Evolutionary conservation across 371 early-diverging fungal species (phyloP).

Genomic region (Mucor lusitanicus): DNA sequence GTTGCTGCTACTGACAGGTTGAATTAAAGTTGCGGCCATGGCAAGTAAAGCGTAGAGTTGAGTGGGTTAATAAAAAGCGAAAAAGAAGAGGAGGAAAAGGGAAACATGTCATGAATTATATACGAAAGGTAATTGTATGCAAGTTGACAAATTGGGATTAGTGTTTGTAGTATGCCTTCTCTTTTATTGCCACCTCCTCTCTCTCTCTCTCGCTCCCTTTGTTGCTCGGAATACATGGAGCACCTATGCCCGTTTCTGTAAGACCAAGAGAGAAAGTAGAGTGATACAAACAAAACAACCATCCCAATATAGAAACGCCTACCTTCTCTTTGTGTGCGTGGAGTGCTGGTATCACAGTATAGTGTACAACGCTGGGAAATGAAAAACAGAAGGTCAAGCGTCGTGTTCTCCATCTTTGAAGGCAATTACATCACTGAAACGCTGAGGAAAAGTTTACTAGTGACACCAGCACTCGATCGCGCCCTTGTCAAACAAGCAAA

Average conservation of each 20-base stretch:
- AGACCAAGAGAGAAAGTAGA: neutral
- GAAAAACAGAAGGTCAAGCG: no score
- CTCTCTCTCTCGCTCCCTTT: neutral
- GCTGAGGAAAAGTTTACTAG: no score
- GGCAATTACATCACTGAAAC: no score
- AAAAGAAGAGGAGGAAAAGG: neutral
- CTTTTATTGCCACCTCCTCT: neutral
- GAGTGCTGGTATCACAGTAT: no score
- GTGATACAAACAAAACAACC: neutral
- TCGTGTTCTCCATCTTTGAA: no score
- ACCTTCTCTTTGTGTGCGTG: neutral
- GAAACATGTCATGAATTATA: neutral
- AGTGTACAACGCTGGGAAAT: no score
- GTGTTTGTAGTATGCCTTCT: neutral
- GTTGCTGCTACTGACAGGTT: neutral
- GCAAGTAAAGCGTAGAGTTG: neutral
- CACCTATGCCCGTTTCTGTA: neutral
- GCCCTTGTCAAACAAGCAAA: no score
- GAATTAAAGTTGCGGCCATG: conserved; percentile 8
- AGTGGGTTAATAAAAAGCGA: neutral
- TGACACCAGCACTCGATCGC: no score
- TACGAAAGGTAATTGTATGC: neutral
- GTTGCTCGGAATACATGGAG: neutral
- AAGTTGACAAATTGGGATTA: neutral
- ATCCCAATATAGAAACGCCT: neutral